Base-by-base conservation (phyloP, 495 filamentous ascomycete species). In the Penicillium longicatenatum region DNA sequence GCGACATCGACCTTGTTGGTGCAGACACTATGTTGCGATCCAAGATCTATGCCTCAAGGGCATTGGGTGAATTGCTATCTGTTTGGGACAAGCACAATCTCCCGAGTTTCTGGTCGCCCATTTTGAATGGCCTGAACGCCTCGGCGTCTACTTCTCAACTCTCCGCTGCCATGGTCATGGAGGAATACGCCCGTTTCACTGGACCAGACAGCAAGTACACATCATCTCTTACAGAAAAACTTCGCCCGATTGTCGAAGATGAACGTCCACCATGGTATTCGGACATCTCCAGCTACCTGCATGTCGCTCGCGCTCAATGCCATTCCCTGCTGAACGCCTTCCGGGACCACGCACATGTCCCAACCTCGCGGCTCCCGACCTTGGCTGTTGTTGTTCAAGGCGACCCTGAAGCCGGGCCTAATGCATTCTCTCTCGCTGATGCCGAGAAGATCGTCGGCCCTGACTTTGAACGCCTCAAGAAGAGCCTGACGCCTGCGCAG, bases 1-100 rank as follows among this genome's bases (percentile, higher is more conserved):
- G 94, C 43, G 94, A 98, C 66, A 87, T 97, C 52, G 94, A 98
- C 62, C 77, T 98, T 42, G 92, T 98, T 26, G 93, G 95, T 45
- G 78, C 87, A 49, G 95, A 98, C 54, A 87, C 86, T 5, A 83
- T 98, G 64, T 81, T 97, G 53, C 84, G 93, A 61, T 96, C 93
- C 7, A 92, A 92, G 69, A 87, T 96, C 37, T 89, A 85, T 65
- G 90, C 92, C 7, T 89, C 92, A 19, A 83, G 81, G 66, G 95
- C 94, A 14, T 83, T 97, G 61, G 94, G 93, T 29, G 65, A 78
- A 45, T 59, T 80, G 22, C 62, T 80, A 2, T 71, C 55, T 43
- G 52, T 75, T 41, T 80, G 77, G 77, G 77, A 80, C 50, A 74
- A 71, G 53, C 67, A 77, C 46, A 67, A 67, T 10, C 69, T 80